Evolutionary conservation across 352 stramenopile genomes (phyloP).

Genomic region (Globisporangium acanthophoron): DNA sequence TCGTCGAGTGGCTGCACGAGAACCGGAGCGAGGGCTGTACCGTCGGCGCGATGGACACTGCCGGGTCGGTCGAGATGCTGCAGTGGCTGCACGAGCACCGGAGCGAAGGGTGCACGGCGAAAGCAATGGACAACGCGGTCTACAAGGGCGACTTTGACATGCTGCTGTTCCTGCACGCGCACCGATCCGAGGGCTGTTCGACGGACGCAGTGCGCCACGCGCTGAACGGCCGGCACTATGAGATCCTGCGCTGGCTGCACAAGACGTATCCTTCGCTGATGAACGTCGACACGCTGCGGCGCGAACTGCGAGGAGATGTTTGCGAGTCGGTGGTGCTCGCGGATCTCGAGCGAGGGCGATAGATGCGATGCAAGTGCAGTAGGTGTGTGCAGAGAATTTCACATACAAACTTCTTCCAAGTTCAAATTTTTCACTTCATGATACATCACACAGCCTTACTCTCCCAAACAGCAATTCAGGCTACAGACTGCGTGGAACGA

Average conservation of each 20-base stretch:
- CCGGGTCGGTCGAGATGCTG: slow-evolving; percentile 7
- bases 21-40: slow-evolving; percentile 16
- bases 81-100: slow-evolving; percentile 16
- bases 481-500: no score
- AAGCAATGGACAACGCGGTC: slow-evolving; percentile 22
- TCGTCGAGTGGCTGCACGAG: slow-evolving; percentile 22
- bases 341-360: no score
- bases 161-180: slow-evolving; percentile 17
- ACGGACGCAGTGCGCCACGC: slow-evolving; percentile 5
- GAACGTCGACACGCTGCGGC: not conserved
- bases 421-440: no score
- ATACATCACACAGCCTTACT: no score
- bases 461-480: no score
- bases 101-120: slow-evolving; percentile 14
- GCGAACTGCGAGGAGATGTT: not conserved
- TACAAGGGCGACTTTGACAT: slow-evolving; percentile 22
- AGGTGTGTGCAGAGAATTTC: no score
- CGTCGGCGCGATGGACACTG: slow-evolving; percentile 18
- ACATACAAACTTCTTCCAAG: no score
- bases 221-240: slow-evolving; percentile 10
- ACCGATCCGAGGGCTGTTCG: slow-evolving; percentile 8
- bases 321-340: slow-evolving; percentile 2
- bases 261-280: slow-evolving; percentile 1
- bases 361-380: no score
- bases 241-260: slow-evolving; percentile 10